These are phyloP conservation scores for Solidago caesia DNA, from an alignment of 129 eudicot genomes.

Conservation along the genomic window DNA sequence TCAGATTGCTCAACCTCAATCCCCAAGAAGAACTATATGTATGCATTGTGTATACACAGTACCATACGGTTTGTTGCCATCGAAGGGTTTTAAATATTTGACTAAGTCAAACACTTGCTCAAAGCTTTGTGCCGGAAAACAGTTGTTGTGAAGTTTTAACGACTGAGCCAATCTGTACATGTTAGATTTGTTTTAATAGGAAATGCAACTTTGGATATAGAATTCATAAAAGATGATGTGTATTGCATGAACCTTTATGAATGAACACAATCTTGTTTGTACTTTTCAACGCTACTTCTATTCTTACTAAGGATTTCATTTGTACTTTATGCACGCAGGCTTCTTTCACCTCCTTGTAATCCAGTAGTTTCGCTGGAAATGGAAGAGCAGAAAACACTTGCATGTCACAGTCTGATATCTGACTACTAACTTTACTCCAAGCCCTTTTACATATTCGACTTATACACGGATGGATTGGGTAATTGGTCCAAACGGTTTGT, in stretches of 20 bases:
- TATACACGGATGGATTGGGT: neutral
- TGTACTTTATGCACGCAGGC: conserved; percentile 48
- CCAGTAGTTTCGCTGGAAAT: conserved; percentile 42
- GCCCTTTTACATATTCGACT: neutral
- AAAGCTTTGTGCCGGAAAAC: neutral
- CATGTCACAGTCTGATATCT: conserved; percentile 24
- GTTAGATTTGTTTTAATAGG: too few species aligned
- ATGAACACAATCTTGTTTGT: conserved; percentile 2
- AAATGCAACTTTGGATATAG: neutral
- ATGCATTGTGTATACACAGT: neutral
- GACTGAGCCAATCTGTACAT: neutral
- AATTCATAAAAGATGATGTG: neutral
- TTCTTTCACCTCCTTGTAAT: conserved; percentile 56
- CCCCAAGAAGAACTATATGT: too few species aligned
- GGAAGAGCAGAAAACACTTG: conserved; percentile 27
- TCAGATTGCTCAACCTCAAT: too few species aligned
- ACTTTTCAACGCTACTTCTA: neutral
- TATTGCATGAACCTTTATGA: conserved; percentile 10
- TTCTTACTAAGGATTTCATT: neutral
- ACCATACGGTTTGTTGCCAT: neutral
- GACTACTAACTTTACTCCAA: conserved; percentile 8
- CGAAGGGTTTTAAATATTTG: conserved; percentile 12
- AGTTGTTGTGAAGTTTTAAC: neutral
- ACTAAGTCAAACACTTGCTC: conserved; percentile 6
- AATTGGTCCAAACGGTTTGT: neutral